Evolutionary conservation across 495 filamentous ascomycete species (phyloP), one percentile per base, ranked within the genome.

Genomic region (Lasiosphaeria miniovina): DNA sequence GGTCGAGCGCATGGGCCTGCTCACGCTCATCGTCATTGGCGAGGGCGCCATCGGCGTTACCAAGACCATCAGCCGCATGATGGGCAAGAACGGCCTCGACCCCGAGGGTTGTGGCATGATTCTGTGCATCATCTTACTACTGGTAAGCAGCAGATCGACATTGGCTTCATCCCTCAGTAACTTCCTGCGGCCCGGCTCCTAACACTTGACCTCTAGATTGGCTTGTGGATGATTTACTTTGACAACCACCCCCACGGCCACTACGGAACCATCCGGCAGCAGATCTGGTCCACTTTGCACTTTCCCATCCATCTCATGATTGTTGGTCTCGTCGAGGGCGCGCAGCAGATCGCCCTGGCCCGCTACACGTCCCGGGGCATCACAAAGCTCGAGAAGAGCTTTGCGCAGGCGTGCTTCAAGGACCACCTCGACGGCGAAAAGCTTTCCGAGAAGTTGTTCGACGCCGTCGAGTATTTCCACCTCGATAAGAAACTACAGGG

Each of bases 11-110:
- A 82, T 89, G 80, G 81, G 82, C 4, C 79, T 89, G 10, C 74
- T 89, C 7, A 89, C 86, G 0, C 75, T 89, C 50, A 88, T 88
- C 63, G 86, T 88, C 57, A 79, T 89, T 52, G 87, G 87, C 24
- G 86, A 89, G 71, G 85, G 84, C 11, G 63, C 71, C 9, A 82
- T 79, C 54, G 76, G 76, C n/a, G 58, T 73, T 14, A 73, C 71
- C 17, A 77, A 76, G 62, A 73, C 65, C 1, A 57, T 71, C 31
- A 66, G 66, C 46, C 64, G 70, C 57, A 68, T 65, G 60, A 61
- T 65, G 56, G 61, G 54, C 8, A 59, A 57, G 35, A 7, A 51
- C 0, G 43, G 53, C 14, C 52, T 54, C n/a, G 58, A 57, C 4
- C 41, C 54, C 11, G 67, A 66, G 17, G 66, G 63, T 33, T 64